phyloP scores from a whole-genome alignment of 352 stramenopile species.

The Phytophthora citrophthora region DNA sequence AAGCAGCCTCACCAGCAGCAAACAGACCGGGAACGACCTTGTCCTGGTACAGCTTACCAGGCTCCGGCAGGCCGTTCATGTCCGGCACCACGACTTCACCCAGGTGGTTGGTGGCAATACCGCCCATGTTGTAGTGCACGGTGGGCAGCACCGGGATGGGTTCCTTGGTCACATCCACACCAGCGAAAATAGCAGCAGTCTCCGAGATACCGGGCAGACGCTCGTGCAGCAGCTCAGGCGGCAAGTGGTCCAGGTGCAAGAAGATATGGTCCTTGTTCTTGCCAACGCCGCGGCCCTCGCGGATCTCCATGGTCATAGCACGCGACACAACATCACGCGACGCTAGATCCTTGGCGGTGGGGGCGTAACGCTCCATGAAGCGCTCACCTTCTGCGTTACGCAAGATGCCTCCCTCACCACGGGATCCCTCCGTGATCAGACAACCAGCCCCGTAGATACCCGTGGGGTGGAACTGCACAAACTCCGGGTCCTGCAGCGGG shows the following conservation, averaged over 20 bases:
- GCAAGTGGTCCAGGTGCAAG: constrained; percentile 97
- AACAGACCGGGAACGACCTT: constrained; percentile 95
- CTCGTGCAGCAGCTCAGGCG: constrained; percentile 93
- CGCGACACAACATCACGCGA: constrained; percentile 95
- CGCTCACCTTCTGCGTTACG: constrained; percentile 95
- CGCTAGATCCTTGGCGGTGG: constrained; percentile 96
- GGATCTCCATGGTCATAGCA: constrained; percentile 98
- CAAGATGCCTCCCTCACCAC: constrained; percentile 96
- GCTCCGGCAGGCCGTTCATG: constrained; percentile 65
- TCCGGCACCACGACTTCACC: constrained; percentile 92
- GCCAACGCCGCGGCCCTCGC: constrained; percentile 94
- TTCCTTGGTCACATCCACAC: constrained; percentile 98
- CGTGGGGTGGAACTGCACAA: constrained; percentile 98
- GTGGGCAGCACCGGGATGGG: constrained; percentile 97
- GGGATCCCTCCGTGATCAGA: constrained; percentile 97
- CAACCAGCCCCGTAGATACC: constrained; percentile 98
- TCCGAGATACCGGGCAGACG: constrained; percentile 96
- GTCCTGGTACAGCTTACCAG: constrained; percentile 85
- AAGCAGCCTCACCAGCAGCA: constrained; percentile 94
- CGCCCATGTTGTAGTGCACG: constrained; percentile 99
- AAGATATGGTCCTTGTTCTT: constrained; percentile 95
- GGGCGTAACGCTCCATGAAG: constrained; percentile 97
- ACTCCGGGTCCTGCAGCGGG: constrained; percentile 96
- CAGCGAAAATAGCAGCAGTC: constrained; percentile 97
- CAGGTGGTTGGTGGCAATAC: constrained; percentile 96